Evolutionary conservation across 2,329 filamentous ascomycete genomes (phyloP), one percentile per base, ranked within the genome.

Genomic region (Phialemoniopsis sp.): DNA sequence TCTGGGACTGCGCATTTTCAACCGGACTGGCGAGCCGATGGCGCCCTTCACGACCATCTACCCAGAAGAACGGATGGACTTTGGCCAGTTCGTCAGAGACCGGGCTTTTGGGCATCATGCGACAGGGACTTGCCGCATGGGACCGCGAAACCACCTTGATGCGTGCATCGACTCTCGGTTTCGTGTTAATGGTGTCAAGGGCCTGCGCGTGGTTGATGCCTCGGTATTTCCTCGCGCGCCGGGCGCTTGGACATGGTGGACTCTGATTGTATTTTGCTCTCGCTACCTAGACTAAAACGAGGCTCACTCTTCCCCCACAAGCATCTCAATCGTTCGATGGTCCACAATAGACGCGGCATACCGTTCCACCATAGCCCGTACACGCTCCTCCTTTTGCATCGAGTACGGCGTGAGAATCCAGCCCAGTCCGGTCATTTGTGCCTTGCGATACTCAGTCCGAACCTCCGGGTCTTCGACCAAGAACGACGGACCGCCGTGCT

Each of bases 151-250:
- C 37, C 45, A 51, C 32, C 42, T 37, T 4, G 32, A 46, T 16
- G 40, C 47, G 10, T 46, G 48, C 13, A 46, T 51, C 8, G 47
- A 50, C 36, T 43, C 46, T 35, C 44, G 43, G 10, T 45, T 51
- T 33, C 39, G 40, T 9, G 46, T 51, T 2, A 60, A 67, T 26
- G 74, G 73, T 4, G 68, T 76, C 1, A 53, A 59, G 4, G 65
- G 67, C 0, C 57, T 80, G 37, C 60, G 77, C 17, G 76, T 79
- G 8, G 76, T 80, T 4, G 77, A 80, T 57, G 76, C 73, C 3
- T 68, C 63, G 18, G 62, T 67, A 1, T 79, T 72, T 43, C 72
- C 74, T 2, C 63, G 60, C 30, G 72, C 56, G 13, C 56, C 57
- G 3, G 75, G 74, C 0, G 48, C 47, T 14, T 31, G n/a, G n/a